Conservation (phyloP, 2,329 filamentous ascomycete genomes). For the Dactylellina haptotyla region DNA sequence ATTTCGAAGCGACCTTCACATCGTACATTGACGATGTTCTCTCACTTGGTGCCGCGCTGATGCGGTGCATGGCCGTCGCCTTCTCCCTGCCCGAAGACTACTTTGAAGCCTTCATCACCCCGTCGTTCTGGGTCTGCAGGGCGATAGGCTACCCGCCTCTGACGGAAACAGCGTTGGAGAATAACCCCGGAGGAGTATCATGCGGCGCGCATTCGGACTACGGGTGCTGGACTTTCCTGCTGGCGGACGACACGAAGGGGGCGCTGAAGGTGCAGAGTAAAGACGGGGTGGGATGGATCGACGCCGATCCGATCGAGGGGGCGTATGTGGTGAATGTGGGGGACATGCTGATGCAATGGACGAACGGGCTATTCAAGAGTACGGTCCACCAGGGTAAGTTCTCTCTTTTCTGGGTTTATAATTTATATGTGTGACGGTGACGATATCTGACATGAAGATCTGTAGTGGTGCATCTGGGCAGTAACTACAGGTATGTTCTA, state of each 20-base stretch:
- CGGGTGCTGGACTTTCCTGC: slow-evolving; percentile 64
- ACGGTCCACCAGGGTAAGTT: slow-evolving; percentile 62
- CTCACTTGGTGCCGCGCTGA: slow-evolving; percentile 55
- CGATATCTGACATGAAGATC: neutral
- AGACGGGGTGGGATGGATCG: slow-evolving; percentile 61
- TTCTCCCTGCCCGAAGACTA: slow-evolving; percentile 56
- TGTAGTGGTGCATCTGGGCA: slow-evolving; percentile 62
- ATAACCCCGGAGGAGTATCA: slow-evolving; percentile 59
- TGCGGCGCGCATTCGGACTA: slow-evolving; percentile 64
- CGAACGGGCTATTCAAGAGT: slow-evolving; percentile 58
- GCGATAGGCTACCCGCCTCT: slow-evolving; percentile 58
- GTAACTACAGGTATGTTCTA: slow-evolving; percentile 60
- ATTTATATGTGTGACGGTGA: neutral
- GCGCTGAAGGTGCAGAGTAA: slow-evolving; percentile 64
- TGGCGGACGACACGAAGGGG: slow-evolving; percentile 63
- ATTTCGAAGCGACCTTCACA: slow-evolving; percentile 59
- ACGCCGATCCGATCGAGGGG: slow-evolving; percentile 63
- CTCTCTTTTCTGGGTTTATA: neutral
- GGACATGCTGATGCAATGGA: slow-evolving; percentile 64
- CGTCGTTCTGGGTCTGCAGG: slow-evolving; percentile 57
- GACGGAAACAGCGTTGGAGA: slow-evolving; percentile 12
- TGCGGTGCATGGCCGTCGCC: slow-evolving; percentile 57
- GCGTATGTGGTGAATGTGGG: slow-evolving; percentile 66
- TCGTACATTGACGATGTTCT: slow-evolving; percentile 52
- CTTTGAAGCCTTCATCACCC: slow-evolving; percentile 57